Base-by-base conservation (phyloP, 1,284 basidiomycete species). In the Pseudomicrostroma phylloplanum region DNA sequence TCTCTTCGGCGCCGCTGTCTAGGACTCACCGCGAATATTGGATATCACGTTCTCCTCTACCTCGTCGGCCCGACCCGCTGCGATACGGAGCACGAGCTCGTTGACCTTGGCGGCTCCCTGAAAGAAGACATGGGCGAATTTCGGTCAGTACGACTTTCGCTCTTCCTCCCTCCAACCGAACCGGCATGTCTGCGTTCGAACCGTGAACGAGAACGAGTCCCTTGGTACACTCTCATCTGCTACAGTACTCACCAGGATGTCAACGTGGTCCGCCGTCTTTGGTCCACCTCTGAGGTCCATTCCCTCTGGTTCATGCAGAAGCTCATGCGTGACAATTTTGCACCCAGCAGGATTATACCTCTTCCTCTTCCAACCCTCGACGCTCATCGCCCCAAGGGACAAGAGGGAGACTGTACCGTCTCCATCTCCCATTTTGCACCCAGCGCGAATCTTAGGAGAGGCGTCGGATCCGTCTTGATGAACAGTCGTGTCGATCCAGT, bases 391-490 rank as follows among this genome's bases (percentile, higher is more conserved):
- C 8, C 93, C 94, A 42, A 96, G 83, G 69, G 90, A 91, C 17
- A 96, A 79, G 19, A 96, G 82, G 64, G 89, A 88, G 6, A 97
- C 94, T 1, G 96, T 98, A 4, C 96, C 96, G 79, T 98, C 96
- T 23, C 94, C 94, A 49, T 79, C 76, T 26, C 74, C 74, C 63
- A 78, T 67, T 55, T 73, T 71, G 60, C 69, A 75, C 3, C 77
- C 78, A 0, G 74, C 43, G 0, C 71, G 60, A 6, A 75, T 69
- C 23, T 67, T 68, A 8, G 74, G 74, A 36, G 64, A 56, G 8
- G 67, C 70, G 23, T 69, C 60, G 9, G 30, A 9, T 36, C 30
- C 30, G 36, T 71, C 68, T 42, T 66, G 61, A 21, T 69, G 64
- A 8, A 70, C 58, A 6, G n/a, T 56, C 36, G 55, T 13, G 6